Evolutionary conservation across 176 grass and related monocot genomes (phyloP).

Genomic region (Aegilops tauschii): DNA sequence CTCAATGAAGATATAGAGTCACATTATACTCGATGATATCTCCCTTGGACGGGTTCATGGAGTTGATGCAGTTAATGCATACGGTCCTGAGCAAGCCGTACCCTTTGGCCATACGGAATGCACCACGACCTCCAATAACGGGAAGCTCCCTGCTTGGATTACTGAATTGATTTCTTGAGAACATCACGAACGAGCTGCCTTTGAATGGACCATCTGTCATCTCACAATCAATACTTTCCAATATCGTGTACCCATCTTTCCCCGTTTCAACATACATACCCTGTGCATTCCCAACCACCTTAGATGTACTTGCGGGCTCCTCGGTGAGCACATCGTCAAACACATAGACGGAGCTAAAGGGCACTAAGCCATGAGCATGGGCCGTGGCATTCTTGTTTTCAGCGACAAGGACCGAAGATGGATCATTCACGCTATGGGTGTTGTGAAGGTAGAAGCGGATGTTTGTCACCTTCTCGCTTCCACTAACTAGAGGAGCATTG

Average conservation of each 20-base stretch:
- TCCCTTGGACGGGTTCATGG: not conserved
- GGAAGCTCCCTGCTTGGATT: constrained; percentile 37
- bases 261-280: not conserved
- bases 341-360: constrained; percentile 10
- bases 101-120: constrained; percentile 46
- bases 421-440: not conserved
- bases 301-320: not conserved
- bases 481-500: not conserved
- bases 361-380: constrained; percentile 8
- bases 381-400: not conserved
- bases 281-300: not conserved
- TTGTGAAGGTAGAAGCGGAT: constrained; percentile 5
- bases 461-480: not conserved
- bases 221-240: not conserved
- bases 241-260: constrained; percentile 13
- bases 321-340: not conserved
- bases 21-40: constrained; percentile 20
- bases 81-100: constrained; percentile 33
- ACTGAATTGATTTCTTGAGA: constrained; percentile 10
- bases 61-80: not conserved
- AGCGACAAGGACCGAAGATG: not conserved
- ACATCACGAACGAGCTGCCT: constrained; percentile 2
- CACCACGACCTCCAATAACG: constrained; percentile 53
- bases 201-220: constrained; percentile 29
- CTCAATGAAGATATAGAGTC: not conserved